Evolutionary conservation across 2,329 filamentous ascomycete species (phyloP).

Genomic region (Ophiocordyceps camponoti-leonardi): DNA sequence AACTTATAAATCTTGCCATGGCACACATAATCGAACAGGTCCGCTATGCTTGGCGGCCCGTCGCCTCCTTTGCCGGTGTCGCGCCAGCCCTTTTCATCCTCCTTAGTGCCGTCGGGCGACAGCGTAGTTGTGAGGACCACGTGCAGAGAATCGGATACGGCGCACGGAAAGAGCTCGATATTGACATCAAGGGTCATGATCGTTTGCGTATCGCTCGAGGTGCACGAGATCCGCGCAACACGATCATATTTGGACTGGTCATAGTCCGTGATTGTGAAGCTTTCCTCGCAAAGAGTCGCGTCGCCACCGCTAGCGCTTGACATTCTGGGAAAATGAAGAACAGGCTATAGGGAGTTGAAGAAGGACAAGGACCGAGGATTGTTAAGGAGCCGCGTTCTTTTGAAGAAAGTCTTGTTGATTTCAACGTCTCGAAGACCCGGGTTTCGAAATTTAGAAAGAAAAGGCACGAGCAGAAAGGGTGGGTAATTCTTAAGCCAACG

Average conservation of each 20-base stretch:
- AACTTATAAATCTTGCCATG: constrained; percentile 82
- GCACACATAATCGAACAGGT: constrained; percentile 77
- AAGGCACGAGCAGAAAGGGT: no score
- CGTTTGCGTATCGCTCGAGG: constrained; percentile 56
- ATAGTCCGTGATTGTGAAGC: constrained; percentile 64
- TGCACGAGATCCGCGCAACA: constrained; percentile 69
- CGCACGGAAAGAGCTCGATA: constrained; percentile 72
- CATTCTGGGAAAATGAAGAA: constrained; percentile 1
- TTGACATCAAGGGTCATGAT: constrained; percentile 84
- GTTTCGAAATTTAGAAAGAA: no score
- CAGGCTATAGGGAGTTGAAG: no score
- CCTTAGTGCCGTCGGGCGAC: constrained; percentile 68
- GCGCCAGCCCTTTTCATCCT: constrained; percentile 66
- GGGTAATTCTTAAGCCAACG: no score
- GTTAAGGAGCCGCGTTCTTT: no score
- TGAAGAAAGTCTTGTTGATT: no score
- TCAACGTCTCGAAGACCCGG: no score
- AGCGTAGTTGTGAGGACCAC: constrained; percentile 74
- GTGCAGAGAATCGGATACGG: constrained; percentile 57
- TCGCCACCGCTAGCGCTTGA: constrained; percentile 48
- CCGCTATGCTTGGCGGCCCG: constrained; percentile 46
- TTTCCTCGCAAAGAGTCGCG: constrained; percentile 84
- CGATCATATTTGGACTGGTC: constrained; percentile 89
- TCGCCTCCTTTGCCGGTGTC: constrained; percentile 41
- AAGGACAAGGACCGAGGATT: no score